Evolutionary conservation across 73 alveolate species (phyloP).

Genomic region (Effrenium voratum): DNA sequence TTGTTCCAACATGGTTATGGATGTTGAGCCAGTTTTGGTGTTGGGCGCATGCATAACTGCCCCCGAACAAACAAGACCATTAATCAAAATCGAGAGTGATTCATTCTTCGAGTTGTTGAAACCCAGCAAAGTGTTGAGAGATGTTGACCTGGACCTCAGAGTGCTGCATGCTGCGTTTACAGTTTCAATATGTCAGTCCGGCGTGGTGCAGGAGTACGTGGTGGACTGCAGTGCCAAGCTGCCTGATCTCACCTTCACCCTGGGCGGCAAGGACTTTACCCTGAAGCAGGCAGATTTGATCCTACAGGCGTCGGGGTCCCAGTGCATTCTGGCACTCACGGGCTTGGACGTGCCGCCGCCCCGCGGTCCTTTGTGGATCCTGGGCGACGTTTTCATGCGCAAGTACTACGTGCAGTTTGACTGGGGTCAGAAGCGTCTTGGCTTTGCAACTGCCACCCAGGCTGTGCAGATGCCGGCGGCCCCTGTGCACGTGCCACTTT

Average conservation of each 20-base stretch:
- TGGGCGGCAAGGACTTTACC: constrained; percentile 88
- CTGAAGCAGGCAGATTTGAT: constrained; percentile 79
- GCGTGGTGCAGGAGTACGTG: constrained; percentile 67
- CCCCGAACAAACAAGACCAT: too few relatives aligned
- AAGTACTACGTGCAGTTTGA: constrained; percentile 94
- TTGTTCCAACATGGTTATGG: too few relatives aligned
- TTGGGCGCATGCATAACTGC: too few relatives aligned
- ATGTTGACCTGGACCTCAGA: too few relatives aligned
- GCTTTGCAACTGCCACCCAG: constrained; percentile 70
- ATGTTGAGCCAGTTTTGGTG: too few relatives aligned
- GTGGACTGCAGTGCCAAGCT: constrained; percentile 81
- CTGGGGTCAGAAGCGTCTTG: constrained; percentile 94
- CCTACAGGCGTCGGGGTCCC: constrained; percentile 65
- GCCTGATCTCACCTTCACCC: constrained; percentile 64
- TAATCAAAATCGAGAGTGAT: too few relatives aligned
- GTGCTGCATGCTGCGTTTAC: too few relatives aligned
- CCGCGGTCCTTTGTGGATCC: constrained; percentile 92
- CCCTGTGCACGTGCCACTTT: constrained; percentile 13
- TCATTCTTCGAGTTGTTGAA: too few relatives aligned
- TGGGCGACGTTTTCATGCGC: constrained; percentile 95
- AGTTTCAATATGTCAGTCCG: too few relatives aligned
- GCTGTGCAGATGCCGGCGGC: too few relatives aligned
- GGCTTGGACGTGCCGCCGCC: constrained; percentile 88
- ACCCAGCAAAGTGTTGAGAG: too few relatives aligned
- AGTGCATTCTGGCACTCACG: constrained; percentile 64